Base-by-base conservation (phyloP, 495 filamentous ascomycete species). In the Lasiosphaeria ovina region DNA sequence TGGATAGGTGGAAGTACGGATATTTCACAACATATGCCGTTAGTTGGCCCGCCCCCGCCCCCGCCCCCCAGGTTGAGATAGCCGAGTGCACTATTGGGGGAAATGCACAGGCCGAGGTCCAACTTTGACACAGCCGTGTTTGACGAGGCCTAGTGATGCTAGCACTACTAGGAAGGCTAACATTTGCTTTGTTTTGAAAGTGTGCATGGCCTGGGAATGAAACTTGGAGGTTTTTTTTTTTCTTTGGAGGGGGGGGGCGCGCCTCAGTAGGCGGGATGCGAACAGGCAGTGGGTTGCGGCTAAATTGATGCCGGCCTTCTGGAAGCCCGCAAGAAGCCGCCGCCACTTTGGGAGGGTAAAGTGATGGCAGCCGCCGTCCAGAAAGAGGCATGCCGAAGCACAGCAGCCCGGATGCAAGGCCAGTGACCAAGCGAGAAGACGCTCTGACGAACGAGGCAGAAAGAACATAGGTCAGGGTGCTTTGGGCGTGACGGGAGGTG, bases 221-320 rank as follows among this genome's bases (percentile, higher is more conserved):
- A 24, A 24, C 24, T 24, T 24, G 24, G 2, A 24, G 24, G 24
- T 24, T 24, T 24, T 24, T 24, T 24, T 24, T 47, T n/a, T 14
- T 47, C 2, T 14, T 47, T 47, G 44, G 44, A n/a, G 4, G 12
- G 38, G 44, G 44, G 12, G 5, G 42, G 42, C 11, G 12, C 4
- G 7, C 44, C 34, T 53, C 50, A 44, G 55, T 3, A 35, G 11
- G 16, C 34, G 33, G 64, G 66, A 47, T 50, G 48, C 16, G 50
- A 56, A 47, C 49, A 60, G 54, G 51, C 57, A 54, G 56, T 56
- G 45, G 42, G 34, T 57, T 64, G 59, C 68, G 69, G 64, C 66
- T 68, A 63, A 68, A 65, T 8, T n/a, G 45, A 52, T 51, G 59
- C 59, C 45, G 54, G 55, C 38, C 47, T 67, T 69, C 69, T 66